These are phyloP conservation scores for Xylaria sp. DNA, from an alignment of 2,329 filamentous ascomycete genomes.

Conservation along the genomic window DNA sequence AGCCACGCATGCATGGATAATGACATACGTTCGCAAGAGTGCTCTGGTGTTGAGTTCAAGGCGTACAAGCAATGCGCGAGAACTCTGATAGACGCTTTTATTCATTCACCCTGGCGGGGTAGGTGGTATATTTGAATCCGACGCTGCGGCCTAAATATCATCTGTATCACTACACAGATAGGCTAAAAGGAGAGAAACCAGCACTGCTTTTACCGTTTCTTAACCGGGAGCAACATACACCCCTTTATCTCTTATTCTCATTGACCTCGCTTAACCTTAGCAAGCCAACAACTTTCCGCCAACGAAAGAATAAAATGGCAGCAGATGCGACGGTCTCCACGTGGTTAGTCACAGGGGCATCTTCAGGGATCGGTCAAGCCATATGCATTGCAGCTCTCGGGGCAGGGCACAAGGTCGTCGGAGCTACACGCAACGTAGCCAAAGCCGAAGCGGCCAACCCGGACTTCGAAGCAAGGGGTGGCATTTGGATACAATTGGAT, in stretches of 20 bases:
- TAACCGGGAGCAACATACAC: not conserved
- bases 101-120: slow-evolving; percentile 1
- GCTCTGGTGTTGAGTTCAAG: not conserved
- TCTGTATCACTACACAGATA: slow-evolving; percentile 13
- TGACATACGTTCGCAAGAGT: no score
- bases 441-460: slow-evolving; percentile 36
- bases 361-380: slow-evolving; percentile 54
- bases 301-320: slow-evolving; percentile 6
- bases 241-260: not conserved
- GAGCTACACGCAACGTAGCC: slow-evolving; percentile 50
- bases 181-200: slow-evolving; percentile 17
- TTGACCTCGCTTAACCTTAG: not conserved
- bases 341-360: slow-evolving; percentile 55
- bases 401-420: slow-evolving; percentile 55
- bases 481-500: slow-evolving; percentile 44
- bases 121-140: not conserved
- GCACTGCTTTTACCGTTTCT: not conserved
- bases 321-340: slow-evolving; percentile 11
- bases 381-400: slow-evolving; percentile 51
- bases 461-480: slow-evolving; percentile 41
- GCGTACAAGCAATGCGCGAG: not conserved
- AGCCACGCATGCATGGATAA: no score
- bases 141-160: slow-evolving; percentile 9
- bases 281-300: not conserved
- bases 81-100: not conserved